A percentile compares a stretch with the other conserved stretches of the same genome.
Evolutionary conservation across 2,329 filamentous ascomycete genomes (phyloP).

Genomic region (Aspergillus sojae): DNA sequence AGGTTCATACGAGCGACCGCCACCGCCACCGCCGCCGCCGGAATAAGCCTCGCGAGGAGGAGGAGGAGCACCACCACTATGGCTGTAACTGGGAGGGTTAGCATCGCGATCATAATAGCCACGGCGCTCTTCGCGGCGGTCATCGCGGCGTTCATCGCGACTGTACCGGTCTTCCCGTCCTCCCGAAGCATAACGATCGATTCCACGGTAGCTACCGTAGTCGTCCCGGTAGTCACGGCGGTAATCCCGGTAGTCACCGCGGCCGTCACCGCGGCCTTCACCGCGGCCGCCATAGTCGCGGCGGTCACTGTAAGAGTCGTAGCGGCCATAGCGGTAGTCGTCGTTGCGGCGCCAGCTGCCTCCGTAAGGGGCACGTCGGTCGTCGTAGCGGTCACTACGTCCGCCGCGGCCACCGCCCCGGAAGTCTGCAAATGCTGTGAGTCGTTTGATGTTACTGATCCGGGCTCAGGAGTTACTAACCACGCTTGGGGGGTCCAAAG

Average conservation of each 20-base stretch:
- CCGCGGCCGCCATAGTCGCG: slow-evolving; percentile 52
- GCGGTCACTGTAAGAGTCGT: slow-evolving; percentile 51
- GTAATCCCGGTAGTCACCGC: slow-evolving; percentile 50
- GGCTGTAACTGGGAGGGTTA: slow-evolving; percentile 49
- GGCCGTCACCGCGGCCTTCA: slow-evolving; percentile 36
- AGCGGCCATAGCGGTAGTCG: slow-evolving; percentile 46
- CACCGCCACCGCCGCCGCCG: slow-evolving; percentile 25
- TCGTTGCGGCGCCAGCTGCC: slow-evolving; percentile 52
- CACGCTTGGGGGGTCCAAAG: slow-evolving; percentile 96
- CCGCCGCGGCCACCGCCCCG: slow-evolving; percentile 46
- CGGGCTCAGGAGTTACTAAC: slow-evolving; percentile 57
- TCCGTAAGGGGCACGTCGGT: slow-evolving; percentile 55
- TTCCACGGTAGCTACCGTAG: slow-evolving; percentile 39
- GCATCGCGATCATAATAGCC: slow-evolving; percentile 59
- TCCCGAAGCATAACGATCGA: slow-evolving; percentile 47
- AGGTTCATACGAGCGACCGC: slow-evolving; percentile 41
- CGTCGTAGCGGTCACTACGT: slow-evolving; percentile 54
- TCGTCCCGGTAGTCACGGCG: slow-evolving; percentile 46
- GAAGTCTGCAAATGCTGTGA: slow-evolving; percentile 29
- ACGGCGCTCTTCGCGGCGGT: slow-evolving; percentile 53
- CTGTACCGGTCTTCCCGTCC: slow-evolving; percentile 47
- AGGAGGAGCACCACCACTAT: slow-evolving; percentile 31
- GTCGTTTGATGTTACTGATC: neutral
- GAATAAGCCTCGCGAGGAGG: slow-evolving; percentile 41
- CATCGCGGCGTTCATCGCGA: slow-evolving; percentile 48